phyloP scores from a whole-genome alignment of 1,284 basidiomycete genomes.

The Fereydounia khargensis region DNA sequence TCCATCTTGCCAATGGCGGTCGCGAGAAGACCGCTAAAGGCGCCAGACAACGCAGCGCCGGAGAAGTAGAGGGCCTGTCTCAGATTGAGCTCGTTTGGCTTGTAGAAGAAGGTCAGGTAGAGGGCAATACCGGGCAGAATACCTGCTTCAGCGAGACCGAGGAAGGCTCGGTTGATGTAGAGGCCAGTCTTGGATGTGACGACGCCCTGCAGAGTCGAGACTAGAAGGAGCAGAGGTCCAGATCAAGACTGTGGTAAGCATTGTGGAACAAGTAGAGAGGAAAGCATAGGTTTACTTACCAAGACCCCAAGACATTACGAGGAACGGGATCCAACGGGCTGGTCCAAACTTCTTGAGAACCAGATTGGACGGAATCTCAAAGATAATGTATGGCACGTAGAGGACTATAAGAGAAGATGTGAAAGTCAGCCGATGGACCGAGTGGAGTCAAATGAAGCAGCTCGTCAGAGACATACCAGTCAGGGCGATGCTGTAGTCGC shows the following conservation, averaged over 20 bases:
- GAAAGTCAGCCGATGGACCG: no score
- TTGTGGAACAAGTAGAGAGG: neutral
- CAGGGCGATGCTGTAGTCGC: slow-evolving; percentile 34
- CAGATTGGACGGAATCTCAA: slow-evolving; percentile 49
- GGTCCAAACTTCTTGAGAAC: slow-evolving; percentile 43
- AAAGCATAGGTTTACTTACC: no score
- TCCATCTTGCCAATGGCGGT: slow-evolving; percentile 44
- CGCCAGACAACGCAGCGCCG: slow-evolving; percentile 42
- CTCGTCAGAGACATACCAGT: slow-evolving; percentile 1
- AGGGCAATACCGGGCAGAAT: slow-evolving; percentile 42
- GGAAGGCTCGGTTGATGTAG: slow-evolving; percentile 45
- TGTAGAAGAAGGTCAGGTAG: slow-evolving; percentile 51
- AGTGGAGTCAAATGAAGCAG: slow-evolving; percentile 1
- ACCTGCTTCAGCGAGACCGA: slow-evolving; percentile 42
- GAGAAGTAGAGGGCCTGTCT: slow-evolving; percentile 51
- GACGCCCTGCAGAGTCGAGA: slow-evolving; percentile 42
- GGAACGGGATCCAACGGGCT: slow-evolving; percentile 38
- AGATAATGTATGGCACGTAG: slow-evolving; percentile 53
- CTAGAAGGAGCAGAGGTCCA: slow-evolving; percentile 4
- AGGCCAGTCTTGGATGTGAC: slow-evolving; percentile 39
- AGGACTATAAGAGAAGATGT: slow-evolving; percentile 38
- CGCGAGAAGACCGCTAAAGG: slow-evolving; percentile 48
- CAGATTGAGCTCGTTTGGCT: slow-evolving; percentile 41
- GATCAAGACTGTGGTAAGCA: neutral
- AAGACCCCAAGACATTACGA: slow-evolving; percentile 42